Evolutionary conservation across 352 stramenopile species (phyloP), one percentile per base, ranked within the genome.

Genomic region (Phytophthora sojae): DNA sequence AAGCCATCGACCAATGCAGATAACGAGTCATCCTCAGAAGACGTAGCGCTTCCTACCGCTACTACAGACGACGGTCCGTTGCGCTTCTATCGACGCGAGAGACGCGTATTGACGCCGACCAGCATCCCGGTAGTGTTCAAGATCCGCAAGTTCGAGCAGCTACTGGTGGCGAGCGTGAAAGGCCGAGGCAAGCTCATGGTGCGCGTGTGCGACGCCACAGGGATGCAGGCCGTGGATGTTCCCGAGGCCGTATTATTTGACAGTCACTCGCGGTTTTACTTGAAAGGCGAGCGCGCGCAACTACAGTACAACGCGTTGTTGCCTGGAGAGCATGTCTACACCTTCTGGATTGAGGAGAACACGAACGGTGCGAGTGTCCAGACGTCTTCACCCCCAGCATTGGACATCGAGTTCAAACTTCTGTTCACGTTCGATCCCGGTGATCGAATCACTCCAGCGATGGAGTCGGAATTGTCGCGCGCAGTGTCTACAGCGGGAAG

Each of bases 171-270:
- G 30, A 90, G 80, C 14, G 73, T 89, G 2, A 74, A 73, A 29
- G 86, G 86, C 3, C 44, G 23, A 57, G 86, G 86, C 1, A 85
- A 79, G n/a, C 73, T 94, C 30, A 74, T 90, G 57, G 69, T 91
- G 21, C 84, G 86, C 2, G 85, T 92, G 6, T 85, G 82, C 35
- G 87, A 94, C 56, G 50, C 52, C 1, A 81, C 70, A 2, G 87
- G 85, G 0, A 81, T 89, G 73, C 68, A 74, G 30, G 59, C 23
- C 0, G 78, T 91, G 3, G 60, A 85, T 2, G 83, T 94, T 6
- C 45, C 77, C 7, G 76, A 89, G 58, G 85, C 87, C 3, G 82
- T 93, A 37, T 42, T 94, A 19, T 94, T 86, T 47, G 87, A 94
- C 57, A 92, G 80, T 21, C 76, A 87, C 37, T 82, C 83, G n/a